phyloP scores from a whole-genome alignment of 805 yeast species.

The Torulaspora quercuum region DNA sequence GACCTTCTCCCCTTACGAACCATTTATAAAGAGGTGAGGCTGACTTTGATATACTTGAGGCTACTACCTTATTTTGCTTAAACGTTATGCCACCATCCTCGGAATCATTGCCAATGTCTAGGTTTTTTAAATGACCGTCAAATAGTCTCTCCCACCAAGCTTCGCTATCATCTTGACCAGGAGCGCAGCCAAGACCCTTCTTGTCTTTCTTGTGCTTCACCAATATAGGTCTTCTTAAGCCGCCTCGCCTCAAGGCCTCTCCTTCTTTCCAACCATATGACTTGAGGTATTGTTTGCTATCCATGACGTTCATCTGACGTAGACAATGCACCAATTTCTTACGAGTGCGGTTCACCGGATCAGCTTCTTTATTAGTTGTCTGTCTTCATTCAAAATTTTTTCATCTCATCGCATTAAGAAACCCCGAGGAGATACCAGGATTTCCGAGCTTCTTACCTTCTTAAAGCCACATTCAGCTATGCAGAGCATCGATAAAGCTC shows the following conservation, averaged over 20 bases:
- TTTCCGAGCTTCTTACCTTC: too few species aligned
- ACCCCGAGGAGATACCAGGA: conserved; percentile 1
- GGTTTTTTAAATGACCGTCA: conserved; percentile 82
- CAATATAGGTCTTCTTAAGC: conserved; percentile 76
- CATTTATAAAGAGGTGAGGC: conserved; percentile 73
- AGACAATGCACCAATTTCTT: background rate
- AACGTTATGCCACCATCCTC: conserved; percentile 46
- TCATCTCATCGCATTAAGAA: conserved; percentile 11
- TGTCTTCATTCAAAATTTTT: conserved; percentile 9
- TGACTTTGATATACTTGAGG: conserved; percentile 46
- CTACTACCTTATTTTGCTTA: conserved; percentile 49
- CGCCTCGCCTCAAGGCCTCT: conserved; percentile 74
- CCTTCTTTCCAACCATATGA: conserved; percentile 93
- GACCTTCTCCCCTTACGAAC: conserved; percentile 85
- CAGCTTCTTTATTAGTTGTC: background rate
- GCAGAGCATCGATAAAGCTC: too few species aligned
- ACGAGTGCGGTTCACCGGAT: background rate
- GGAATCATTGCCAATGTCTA: conserved; percentile 50
- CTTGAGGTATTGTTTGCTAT: conserved; percentile 66
- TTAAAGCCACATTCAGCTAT: too few species aligned
- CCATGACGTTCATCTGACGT: too few species aligned
- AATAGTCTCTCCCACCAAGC: conserved; percentile 97
- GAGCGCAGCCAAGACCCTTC: conserved; percentile 82
- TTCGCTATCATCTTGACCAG: conserved; percentile 63
- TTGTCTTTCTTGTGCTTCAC: conserved; percentile 88